Evolutionary conservation across 2,329 filamentous ascomycete genomes (phyloP), one percentile per base, ranked within the genome.

Genomic region (Incumbomyces lentus): DNA sequence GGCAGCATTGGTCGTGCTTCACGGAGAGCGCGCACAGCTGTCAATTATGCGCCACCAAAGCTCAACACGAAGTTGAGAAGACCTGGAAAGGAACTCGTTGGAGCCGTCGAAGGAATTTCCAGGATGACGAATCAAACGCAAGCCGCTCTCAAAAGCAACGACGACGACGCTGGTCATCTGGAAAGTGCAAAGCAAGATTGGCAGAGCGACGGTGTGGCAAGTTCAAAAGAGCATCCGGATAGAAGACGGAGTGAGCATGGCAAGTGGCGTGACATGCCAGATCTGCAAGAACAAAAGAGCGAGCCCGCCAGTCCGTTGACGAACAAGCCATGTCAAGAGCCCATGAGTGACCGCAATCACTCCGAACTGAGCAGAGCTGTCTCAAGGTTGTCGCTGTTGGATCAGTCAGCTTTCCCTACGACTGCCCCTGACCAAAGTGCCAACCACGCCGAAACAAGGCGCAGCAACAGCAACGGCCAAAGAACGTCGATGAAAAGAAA

Each of bases 21-120:
- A 55, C 72, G 86, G 54, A 76, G 86, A 53, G 77, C 78, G 40
- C 73, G 82, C 56, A 68, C 77, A 10, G 73, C 79, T 41, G 76
- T 92, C 51, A 90, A 84, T 67, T 92, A 92, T 62, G 83, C 84
- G 10, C 84, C 90, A 62, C 86, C 86, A 1, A 90, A 84, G 58
- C 69, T 92, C 35, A 75, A 83, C 51, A 83, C 82, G 59, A 92
- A 92, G 67, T 89, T 92, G 85, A 76, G 86, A 49, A 76, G 86
- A 49, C 84, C 86, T 17, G 84, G 82, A 1, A 86, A 86, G 59
- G 79, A 86, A 53, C 65, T 89, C 8, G 76, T 82, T 31, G 84
- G 88, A 61, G 85, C 84, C 1, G 84, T 90, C 12, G 66, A 74
- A 10, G 79, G 76, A n/a, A 76, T 44, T 55, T 58, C 41, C 53